These are phyloP conservation scores for Cylindrotheca closterium DNA, from an alignment of 108 stramenopile genomes.

Conservation along the genomic window DNA sequence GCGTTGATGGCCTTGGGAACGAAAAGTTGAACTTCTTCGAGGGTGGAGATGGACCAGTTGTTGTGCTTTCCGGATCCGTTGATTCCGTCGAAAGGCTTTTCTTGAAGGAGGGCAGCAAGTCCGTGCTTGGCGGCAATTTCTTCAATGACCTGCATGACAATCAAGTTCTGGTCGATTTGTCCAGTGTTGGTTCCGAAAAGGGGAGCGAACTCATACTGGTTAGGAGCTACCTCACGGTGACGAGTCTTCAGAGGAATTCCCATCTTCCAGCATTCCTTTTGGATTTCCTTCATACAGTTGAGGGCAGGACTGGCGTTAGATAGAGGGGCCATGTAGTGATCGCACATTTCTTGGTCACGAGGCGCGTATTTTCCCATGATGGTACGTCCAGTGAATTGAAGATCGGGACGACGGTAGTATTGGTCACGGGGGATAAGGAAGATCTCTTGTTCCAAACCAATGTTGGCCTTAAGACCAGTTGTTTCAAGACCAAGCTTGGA, in stretches of 20 bases:
- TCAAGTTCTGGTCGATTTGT: conserved; percentile 93
- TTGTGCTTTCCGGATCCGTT: conserved; percentile 98
- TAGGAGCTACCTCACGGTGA: conserved; percentile 96
- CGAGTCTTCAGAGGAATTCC: conserved; percentile 92
- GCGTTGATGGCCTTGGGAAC: conserved; percentile 58
- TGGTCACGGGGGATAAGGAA: conserved; percentile 92
- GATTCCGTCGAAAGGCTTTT: conserved; percentile 96
- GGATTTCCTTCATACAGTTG: conserved; percentile 92
- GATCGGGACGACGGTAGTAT: conserved; percentile 91
- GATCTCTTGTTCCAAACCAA: conserved; percentile 97
- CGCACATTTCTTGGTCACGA: conserved; percentile 95
- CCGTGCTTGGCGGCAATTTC: conserved; percentile 91
- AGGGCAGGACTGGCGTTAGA: conserved; percentile 75
- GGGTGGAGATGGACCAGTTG: conserved; percentile 94
- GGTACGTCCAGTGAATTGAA: conserved; percentile 92
- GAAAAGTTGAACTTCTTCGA: conserved; percentile 79
- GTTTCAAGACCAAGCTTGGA: conserved; percentile 72
- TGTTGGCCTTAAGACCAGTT: conserved; percentile 76
- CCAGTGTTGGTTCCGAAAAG: conserved; percentile 90
- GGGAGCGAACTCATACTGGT: conserved; percentile 96
- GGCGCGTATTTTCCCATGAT: conserved; percentile 92
- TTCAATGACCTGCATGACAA: conserved; percentile 97
- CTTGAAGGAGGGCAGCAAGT: conserved; percentile 90
- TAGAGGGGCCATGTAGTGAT: conserved; percentile 94
- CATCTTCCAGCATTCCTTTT: conserved; percentile 86